Conservation (phyloP, 2,329 filamentous ascomycete genomes). For the Apiospora rasikravindrae region DNA sequence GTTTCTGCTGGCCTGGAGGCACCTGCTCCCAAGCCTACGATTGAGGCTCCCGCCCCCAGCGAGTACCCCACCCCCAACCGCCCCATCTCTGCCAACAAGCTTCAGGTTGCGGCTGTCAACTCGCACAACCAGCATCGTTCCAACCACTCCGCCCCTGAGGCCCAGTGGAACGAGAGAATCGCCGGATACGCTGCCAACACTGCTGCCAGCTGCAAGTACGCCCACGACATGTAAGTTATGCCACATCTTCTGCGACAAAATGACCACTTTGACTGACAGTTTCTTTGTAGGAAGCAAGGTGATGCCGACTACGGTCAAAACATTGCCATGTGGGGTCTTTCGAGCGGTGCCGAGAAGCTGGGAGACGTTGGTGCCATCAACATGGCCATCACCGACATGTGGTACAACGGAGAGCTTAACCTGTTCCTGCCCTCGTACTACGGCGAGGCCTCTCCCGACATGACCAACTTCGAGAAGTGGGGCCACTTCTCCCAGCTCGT, state of each 20-base stretch:
- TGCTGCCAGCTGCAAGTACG: slow-evolving; percentile 72
- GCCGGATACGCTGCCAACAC: slow-evolving; percentile 67
- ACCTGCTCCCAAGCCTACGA: slow-evolving; percentile 1
- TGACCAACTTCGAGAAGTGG: slow-evolving; percentile 67
- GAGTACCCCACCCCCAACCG: not conserved
- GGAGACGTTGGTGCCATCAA: slow-evolving; percentile 62
- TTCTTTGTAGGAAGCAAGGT: slow-evolving; percentile 53
- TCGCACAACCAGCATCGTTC: slow-evolving; percentile 87
- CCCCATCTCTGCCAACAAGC: slow-evolving; percentile 24
- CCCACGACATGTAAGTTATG: slow-evolving; percentile 76
- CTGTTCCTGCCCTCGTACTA: slow-evolving; percentile 62
- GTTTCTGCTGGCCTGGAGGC: not conserved
- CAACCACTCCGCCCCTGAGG: slow-evolving; percentile 73
- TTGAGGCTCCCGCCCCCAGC: slow-evolving; percentile 4
- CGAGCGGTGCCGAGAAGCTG: slow-evolving; percentile 48
- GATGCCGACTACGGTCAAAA: slow-evolving; percentile 85
- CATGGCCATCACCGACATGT: slow-evolving; percentile 76
- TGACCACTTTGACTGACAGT: slow-evolving; percentile 38
- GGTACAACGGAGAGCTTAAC: slow-evolving; percentile 83
- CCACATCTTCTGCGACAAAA: not conserved
- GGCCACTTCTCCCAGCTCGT: slow-evolving; percentile 81
- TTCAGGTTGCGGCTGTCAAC: slow-evolving; percentile 56
- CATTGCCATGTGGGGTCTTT: slow-evolving; percentile 69
- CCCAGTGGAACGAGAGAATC: slow-evolving; percentile 71
- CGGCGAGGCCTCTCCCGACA: slow-evolving; percentile 63